These are phyloP conservation scores for Aspergillus leporis DNA, from an alignment of 495 filamentous ascomycete species.

Conservation along the genomic window DNA sequence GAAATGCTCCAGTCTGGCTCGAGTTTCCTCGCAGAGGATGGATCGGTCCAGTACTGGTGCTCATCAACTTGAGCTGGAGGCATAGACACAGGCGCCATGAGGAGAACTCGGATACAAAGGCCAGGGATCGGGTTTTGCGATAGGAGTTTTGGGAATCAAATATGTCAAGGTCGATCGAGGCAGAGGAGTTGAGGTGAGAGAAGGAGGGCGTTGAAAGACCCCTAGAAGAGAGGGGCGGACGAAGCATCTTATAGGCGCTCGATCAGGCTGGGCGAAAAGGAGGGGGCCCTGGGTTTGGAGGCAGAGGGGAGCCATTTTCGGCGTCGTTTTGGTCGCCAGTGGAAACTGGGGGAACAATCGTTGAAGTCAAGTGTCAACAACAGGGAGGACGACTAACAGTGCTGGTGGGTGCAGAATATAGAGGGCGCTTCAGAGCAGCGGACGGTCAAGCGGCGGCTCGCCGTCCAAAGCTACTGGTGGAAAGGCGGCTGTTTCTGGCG, in stretches of 20 bases:
- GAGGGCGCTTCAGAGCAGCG: too few species aligned
- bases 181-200: neutral
- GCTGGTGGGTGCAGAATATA: too few species aligned
- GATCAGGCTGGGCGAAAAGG: slow-evolving; percentile 9
- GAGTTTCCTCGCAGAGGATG: slow-evolving; percentile 34
- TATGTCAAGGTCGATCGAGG: slow-evolving; percentile 1
- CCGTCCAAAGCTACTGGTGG: too few species aligned
- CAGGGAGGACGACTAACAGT: too few species aligned
- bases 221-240: neutral
- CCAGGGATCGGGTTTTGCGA: slow-evolving; percentile 1
- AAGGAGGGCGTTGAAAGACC: too few species aligned
- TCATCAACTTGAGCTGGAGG: slow-evolving; percentile 23
- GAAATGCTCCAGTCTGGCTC: slow-evolving; percentile 32
- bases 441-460: too few species aligned
- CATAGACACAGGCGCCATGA: slow-evolving; percentile 18
- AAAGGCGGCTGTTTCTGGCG: too few species aligned
- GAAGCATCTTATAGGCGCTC: slow-evolving; percentile 24
- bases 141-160: too few species aligned
- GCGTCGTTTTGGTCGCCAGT: too few species aligned
- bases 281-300: neutral
- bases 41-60: slow-evolving; percentile 33
- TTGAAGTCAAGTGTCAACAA: slow-evolving; percentile 6
- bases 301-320: slow-evolving; percentile 13
- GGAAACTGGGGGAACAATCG: neutral
- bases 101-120: slow-evolving; percentile 7